phyloP scores from a whole-genome alignment of 441 rosid species.

The Adansonia grandidieri region DNA sequence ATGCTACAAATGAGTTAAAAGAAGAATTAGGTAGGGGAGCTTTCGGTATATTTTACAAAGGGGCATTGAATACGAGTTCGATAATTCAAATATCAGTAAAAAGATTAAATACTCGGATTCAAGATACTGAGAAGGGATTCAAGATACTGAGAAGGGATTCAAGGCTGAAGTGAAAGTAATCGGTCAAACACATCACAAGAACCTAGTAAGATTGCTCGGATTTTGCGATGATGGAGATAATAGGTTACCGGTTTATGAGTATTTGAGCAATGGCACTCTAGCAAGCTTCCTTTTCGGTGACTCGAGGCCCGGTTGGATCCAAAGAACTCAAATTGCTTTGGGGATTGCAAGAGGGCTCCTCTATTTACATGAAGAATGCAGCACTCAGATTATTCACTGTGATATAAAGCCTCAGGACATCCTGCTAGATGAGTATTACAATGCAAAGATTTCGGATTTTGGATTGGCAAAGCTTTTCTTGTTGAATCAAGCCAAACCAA shows the following conservation, averaged over 20 bases:
- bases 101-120: slow-evolving; percentile 20
- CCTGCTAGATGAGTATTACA: slow-evolving; percentile 35
- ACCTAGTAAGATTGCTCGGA: slow-evolving; percentile 36
- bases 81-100: slow-evolving; percentile 28
- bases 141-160: slow-evolving; percentile 36
- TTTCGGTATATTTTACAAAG: slow-evolving; percentile 41
- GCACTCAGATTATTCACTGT: slow-evolving; percentile 40
- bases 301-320: slow-evolving; percentile 33
- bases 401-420: slow-evolving; percentile 46
- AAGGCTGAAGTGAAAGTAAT: slow-evolving; percentile 36
- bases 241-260: slow-evolving; percentile 40
- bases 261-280: slow-evolving; percentile 40
- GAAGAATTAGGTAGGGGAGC: slow-evolving; percentile 42
- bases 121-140: slow-evolving; percentile 24
- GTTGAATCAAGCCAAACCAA: slow-evolving; percentile 35
- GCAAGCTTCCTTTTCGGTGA: slow-evolving; percentile 32
- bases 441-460: slow-evolving; percentile 34
- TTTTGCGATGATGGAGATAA: slow-evolving; percentile 38
- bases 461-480: slow-evolving; percentile 40
- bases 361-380: slow-evolving; percentile 45
- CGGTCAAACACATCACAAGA: slow-evolving; percentile 42
- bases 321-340: slow-evolving; percentile 31
- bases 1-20: slow-evolving; percentile 36
- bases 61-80: not conserved
- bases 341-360: slow-evolving; percentile 37